Evolutionary conservation across 2,329 filamentous ascomycete genomes (phyloP), one percentile per base, ranked within the genome.

Genomic region (Epichloe aotearoae): DNA sequence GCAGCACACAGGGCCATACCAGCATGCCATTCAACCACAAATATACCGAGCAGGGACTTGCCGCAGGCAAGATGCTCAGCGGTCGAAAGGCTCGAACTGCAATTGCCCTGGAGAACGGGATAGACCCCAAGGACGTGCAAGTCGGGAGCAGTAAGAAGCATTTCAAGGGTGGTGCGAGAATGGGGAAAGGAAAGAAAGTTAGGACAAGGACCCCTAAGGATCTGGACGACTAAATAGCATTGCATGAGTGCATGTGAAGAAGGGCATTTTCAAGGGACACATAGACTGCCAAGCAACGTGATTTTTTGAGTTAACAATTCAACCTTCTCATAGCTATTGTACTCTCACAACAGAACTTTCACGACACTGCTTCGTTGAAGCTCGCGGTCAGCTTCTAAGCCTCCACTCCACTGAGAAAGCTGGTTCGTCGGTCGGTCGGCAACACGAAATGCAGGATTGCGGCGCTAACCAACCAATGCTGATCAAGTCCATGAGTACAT

Each of bases 1-100:
- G 62, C 60, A 53, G 77, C 11, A 77, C 73, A 43, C 77, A 75
- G 1, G 86, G 81, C 2, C 84, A 86, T 60, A 56, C 94, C 38
- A 82, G 71, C 51, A 82, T 82, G 73, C 90, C 93, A 0, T 97
- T 97, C 71, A 91, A 83, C 67, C 80, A 93, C 70, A 86, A 93
- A 69, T 94, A 96, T 68, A 83, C 82, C 3, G 79, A 93, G 67
- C 88, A 95, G 62, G 89, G 88, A 4, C 51, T 43, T 52, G 64
- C 59, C 17, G 63, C 64, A 2, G 63, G 62, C 15, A 94, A 88
- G 70, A 73, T 84, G 55, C 69, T 96, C 45, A 88, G 80, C 17
- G 90, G 90, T 0, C 77, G 93, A 54, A 98, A 98, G 68, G 79
- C 88, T 47, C 82, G 82, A 61, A 75, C 84, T 39, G 80, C 96